Evolutionary conservation across 2,329 filamentous ascomycete species (phyloP).

Genomic region (Xylaria sp.): DNA sequence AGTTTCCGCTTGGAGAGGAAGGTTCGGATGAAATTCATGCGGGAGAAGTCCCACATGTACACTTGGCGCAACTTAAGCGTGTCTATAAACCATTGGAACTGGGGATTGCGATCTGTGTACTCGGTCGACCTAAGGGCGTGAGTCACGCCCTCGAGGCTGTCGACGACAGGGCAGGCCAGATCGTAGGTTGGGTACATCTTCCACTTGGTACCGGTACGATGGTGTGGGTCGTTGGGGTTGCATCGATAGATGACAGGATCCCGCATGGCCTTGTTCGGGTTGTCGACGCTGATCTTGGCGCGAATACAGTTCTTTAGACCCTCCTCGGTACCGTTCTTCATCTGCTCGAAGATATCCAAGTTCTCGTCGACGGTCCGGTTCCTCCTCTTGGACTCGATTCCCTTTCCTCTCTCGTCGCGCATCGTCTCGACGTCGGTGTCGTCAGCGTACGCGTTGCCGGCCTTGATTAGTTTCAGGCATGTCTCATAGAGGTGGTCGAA

Average conservation of each 20-base stretch:
- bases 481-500: constrained; percentile 92
- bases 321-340: constrained; percentile 85
- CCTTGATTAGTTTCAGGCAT: constrained; percentile 83
- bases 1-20: constrained; percentile 89
- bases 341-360: constrained; percentile 86
- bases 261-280: constrained; percentile 94
- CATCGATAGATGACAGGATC: constrained; percentile 98
- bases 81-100: constrained; percentile 87
- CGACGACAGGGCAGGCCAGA: constrained; percentile 84
- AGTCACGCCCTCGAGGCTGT: constrained; percentile 83
- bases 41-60: constrained; percentile 85
- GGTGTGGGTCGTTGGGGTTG: constrained; percentile 74
- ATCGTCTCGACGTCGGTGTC: constrained; percentile 92
- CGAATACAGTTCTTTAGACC: constrained; percentile 90
- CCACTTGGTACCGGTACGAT: constrained; percentile 82
- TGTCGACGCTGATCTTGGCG: constrained; percentile 90
- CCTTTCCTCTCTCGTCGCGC: constrained; percentile 84
- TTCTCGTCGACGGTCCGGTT: constrained; percentile 85
- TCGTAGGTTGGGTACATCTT: constrained; percentile 92
- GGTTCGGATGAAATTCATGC: constrained; percentile 85
- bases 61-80: constrained; percentile 78
- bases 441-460: constrained; percentile 91
- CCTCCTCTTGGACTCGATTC: constrained; percentile 82
- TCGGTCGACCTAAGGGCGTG: constrained; percentile 86
- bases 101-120: constrained; percentile 86